These are phyloP conservation scores for Actinidia arguta DNA, from an alignment of 179 eudicot species.

Conservation along the genomic window DNA sequence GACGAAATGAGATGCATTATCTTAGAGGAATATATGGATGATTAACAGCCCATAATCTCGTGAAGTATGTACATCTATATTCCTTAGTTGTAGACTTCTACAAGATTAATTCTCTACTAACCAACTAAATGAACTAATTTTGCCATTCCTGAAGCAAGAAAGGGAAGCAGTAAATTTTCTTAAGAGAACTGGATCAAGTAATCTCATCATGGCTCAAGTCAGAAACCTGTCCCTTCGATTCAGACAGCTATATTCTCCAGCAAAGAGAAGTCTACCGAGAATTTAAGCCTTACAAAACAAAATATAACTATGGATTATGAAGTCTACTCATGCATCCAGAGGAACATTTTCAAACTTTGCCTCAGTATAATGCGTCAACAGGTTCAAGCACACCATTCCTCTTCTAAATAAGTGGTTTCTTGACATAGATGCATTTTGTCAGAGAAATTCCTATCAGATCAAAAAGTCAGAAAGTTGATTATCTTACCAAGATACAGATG, in stretches of 20 bases:
- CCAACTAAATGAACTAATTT: background rate
- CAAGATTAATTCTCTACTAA: background rate
- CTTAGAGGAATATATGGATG: too few relatives aligned
- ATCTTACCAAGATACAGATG: background rate
- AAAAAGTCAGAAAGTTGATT: too few relatives aligned
- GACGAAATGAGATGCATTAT: too few relatives aligned
- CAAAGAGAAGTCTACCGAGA: background rate
- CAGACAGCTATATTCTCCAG: background rate
- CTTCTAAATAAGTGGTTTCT: background rate
- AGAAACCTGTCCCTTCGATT: background rate
- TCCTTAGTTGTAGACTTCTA: background rate
- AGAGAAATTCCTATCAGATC: too few relatives aligned
- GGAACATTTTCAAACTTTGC: background rate
- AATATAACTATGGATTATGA: background rate
- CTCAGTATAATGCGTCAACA: background rate
- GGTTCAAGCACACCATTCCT: background rate
- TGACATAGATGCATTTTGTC: background rate
- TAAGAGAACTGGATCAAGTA: background rate
- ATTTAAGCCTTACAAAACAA: background rate
- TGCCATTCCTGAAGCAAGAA: background rate
- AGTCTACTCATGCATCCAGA: background rate
- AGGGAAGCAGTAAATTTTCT: background rate
- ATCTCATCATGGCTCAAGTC: background rate
- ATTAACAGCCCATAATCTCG: too few relatives aligned
- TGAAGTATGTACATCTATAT: background rate